Conservation (phyloP, 2,329 filamentous ascomycete species). For the Mycosphaerelloides madeirae region DNA sequence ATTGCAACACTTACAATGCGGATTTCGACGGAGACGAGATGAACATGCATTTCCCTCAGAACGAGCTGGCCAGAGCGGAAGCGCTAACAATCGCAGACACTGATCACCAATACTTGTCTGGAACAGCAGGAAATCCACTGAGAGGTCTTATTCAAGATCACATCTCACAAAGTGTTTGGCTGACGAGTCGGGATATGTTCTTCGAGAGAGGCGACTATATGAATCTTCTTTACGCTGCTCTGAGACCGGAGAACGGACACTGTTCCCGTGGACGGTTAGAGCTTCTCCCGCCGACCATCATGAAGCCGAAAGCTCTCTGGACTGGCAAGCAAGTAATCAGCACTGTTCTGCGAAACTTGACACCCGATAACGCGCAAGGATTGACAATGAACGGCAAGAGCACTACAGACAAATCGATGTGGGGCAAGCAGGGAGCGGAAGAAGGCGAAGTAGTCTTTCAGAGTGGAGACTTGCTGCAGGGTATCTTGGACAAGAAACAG, state of each 20-base stretch:
- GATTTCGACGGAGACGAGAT: slow-evolving; percentile 99
- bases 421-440: slow-evolving; percentile 58
- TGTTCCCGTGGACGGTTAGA: slow-evolving; percentile 77
- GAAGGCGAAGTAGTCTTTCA: slow-evolving; percentile 77
- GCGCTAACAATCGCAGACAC: slow-evolving; percentile 91
- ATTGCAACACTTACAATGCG: slow-evolving; percentile 98
- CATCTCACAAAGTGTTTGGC: slow-evolving; percentile 85
- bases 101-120: slow-evolving; percentile 93
- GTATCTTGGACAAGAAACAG: slow-evolving; percentile 93
- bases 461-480: slow-evolving; percentile 80
- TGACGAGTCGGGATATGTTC: slow-evolving; percentile 88
- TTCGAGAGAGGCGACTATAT: slow-evolving; percentile 86
- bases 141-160: slow-evolving; percentile 98
- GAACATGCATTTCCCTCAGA: slow-evolving; percentile 99
- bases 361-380: slow-evolving; percentile 67
- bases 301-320: slow-evolving; percentile 79
- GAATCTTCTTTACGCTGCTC: slow-evolving; percentile 83
- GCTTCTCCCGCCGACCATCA: slow-evolving; percentile 72
- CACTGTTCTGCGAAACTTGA: slow-evolving; percentile 88
- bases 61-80: slow-evolving; percentile 88
- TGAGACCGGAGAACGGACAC: slow-evolving; percentile 86
- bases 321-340: slow-evolving; percentile 95
- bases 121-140: slow-evolving; percentile 86
- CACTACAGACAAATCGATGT: slow-evolving; percentile 71
- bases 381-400: slow-evolving; percentile 76